These are phyloP conservation scores for Hemileccinum impolitum DNA, from an alignment of 768 basidiomycete genomes.

Conservation along the genomic window DNA sequence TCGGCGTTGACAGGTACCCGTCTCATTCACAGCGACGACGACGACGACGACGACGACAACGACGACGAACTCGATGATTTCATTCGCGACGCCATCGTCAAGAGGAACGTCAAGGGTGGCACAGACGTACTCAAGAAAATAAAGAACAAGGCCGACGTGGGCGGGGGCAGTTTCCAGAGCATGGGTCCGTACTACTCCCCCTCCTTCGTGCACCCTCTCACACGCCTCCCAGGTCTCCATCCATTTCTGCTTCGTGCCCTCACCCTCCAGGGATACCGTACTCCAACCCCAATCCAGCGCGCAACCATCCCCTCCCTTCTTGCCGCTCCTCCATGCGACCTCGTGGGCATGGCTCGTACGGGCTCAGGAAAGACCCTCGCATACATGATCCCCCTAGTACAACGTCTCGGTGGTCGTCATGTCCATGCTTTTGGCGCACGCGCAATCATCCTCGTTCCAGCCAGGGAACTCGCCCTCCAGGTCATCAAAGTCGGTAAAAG, in stretches of 20 bases:
- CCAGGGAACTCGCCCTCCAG: constrained; percentile 92
- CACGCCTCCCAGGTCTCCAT: constrained; percentile 58
- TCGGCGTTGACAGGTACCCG: constrained; percentile 52
- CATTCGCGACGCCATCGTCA: constrained; percentile 66
- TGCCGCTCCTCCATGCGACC: constrained; percentile 79
- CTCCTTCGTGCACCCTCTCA: not conserved
- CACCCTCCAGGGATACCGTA: constrained; percentile 88
- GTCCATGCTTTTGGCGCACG: constrained; percentile 77
- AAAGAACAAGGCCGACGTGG: constrained; percentile 58
- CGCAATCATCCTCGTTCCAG: constrained; percentile 86
- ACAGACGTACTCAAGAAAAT: constrained; percentile 73
- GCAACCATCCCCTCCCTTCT: constrained; percentile 84
- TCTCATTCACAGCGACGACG: constrained; percentile 27
- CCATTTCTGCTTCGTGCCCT: constrained; percentile 81
- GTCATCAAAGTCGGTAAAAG: constrained; percentile 94
- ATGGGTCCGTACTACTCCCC: constrained; percentile 64
- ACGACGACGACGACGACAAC: constrained; percentile 51
- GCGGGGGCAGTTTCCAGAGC: constrained; percentile 94
- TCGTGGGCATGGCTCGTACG: constrained; percentile 98
- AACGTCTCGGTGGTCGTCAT: constrained; percentile 81
- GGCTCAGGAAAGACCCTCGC: constrained; percentile 98
- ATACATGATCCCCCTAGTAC: constrained; percentile 89
- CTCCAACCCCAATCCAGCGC: constrained; percentile 95
- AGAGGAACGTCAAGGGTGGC: constrained; percentile 70
- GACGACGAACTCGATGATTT: constrained; percentile 63